These are phyloP conservation scores for Penicillium arizonense DNA, from an alignment of 495 filamentous ascomycete genomes.

Conservation along the genomic window DNA sequence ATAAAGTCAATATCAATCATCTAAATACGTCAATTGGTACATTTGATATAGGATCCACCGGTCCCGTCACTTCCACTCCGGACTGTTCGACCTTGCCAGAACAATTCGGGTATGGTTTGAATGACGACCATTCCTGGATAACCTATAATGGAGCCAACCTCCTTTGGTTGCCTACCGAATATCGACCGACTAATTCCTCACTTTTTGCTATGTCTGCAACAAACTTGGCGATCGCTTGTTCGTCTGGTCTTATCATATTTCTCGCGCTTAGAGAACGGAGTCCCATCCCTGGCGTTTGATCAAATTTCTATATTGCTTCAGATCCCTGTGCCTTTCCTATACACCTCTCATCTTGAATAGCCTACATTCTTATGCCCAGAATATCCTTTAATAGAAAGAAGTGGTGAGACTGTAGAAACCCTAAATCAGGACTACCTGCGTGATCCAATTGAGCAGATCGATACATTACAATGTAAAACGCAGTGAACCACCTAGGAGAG, in stretches of 20 bases:
- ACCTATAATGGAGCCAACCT: constrained; percentile 14
- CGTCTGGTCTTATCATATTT: constrained; percentile 9
- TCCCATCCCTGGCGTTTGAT: neutral
- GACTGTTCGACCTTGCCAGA: neutral
- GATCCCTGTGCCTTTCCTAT: too few species aligned
- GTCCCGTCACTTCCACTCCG: neutral
- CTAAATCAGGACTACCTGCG: too few species aligned
- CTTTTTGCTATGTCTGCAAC: constrained; percentile 5
- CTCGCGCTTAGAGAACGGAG: constrained; percentile 7
- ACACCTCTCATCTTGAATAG: too few species aligned
- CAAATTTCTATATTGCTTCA: too few species aligned
- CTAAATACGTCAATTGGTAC: constrained; percentile 1
- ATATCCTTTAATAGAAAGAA: too few species aligned
- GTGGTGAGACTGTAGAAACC: too few species aligned
- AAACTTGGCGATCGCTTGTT: constrained; percentile 9
- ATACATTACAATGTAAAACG: too few species aligned
- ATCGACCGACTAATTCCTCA: constrained; percentile 7
- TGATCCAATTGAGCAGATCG: too few species aligned
- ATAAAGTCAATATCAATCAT: neutral
- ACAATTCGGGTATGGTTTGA: constrained; percentile 10
- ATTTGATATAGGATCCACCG: neutral
- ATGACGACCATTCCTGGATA: constrained; percentile 18
- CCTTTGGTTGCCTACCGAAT: constrained; percentile 25
- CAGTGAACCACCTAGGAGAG: too few species aligned
- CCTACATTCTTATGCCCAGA: too few species aligned